These are phyloP conservation scores for Corinectria fuckeliana DNA, from an alignment of 2,329 filamentous ascomycete species.

Conservation along the genomic window DNA sequence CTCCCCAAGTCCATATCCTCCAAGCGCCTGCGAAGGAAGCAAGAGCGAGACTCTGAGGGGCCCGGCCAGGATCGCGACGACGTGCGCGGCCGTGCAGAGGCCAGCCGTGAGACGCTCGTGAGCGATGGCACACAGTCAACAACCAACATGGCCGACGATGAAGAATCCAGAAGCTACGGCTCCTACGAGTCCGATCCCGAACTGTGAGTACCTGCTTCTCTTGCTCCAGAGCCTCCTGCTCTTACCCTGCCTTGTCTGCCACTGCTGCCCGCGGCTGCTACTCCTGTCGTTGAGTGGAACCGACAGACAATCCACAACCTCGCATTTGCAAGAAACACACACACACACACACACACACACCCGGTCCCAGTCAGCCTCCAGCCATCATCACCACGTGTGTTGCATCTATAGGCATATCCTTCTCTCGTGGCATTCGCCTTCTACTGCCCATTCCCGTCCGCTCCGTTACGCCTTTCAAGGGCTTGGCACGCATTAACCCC, in stretches of 20 bases:
- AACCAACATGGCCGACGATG: constrained; percentile 42
- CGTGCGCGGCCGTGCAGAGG: constrained; percentile 43
- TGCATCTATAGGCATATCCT: constrained; percentile 6
- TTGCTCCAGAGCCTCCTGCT: not conserved
- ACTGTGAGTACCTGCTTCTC: constrained; percentile 36
- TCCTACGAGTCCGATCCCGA: constrained; percentile 46
- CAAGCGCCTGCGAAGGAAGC: constrained; percentile 57
- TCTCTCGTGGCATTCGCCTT: constrained; percentile 24
- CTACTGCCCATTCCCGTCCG: not conserved
- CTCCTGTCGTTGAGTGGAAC: constrained; percentile 8
- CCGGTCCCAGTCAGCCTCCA: constrained; percentile 17
- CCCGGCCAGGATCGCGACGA: constrained; percentile 37
- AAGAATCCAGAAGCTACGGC: constrained; percentile 43
- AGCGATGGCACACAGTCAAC: constrained; percentile 43
- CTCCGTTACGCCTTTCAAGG: not conserved
- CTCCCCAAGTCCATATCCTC: constrained; percentile 58
- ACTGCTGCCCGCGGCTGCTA: not conserved
- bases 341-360: not conserved
- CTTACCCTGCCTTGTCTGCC: not conserved
- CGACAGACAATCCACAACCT: constrained; percentile 16
- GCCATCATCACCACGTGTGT: constrained; percentile 12
- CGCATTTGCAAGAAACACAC: constrained; percentile 14
- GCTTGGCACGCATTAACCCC: constrained; percentile 22
- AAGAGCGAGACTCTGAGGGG: constrained; percentile 47
- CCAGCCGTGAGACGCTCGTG: constrained; percentile 49